Evolutionary conservation across 495 filamentous ascomycete species (phyloP).

Genomic region (Xylaria flabelliformis): DNA sequence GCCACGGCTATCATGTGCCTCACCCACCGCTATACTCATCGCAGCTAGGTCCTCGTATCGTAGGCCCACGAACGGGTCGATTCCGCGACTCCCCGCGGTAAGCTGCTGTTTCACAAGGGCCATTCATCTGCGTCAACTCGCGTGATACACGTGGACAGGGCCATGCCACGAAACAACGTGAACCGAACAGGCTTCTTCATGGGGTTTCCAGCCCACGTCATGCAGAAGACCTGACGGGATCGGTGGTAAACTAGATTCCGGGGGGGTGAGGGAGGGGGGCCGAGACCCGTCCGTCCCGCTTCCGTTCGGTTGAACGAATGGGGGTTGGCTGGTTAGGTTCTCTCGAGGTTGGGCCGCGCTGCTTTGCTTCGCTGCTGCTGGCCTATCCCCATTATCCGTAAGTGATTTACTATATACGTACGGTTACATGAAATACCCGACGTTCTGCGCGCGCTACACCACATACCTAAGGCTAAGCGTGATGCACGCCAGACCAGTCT

Average conservation of each 20-base stretch:
- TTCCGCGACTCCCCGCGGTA: constrained; percentile 16
- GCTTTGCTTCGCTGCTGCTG: neutral
- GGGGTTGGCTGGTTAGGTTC: constrained; percentile 5
- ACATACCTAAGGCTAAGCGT: constrained; percentile 11
- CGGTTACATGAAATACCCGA: neutral
- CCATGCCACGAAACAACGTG: constrained; percentile 19
- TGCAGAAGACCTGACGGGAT: constrained; percentile 3
- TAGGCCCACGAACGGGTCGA: constrained; percentile 23
- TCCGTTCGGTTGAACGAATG: neutral
- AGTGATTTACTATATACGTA: neutral
- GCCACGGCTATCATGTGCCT: neutral
- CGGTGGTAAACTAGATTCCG: constrained; percentile 1
- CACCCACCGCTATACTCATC: constrained; percentile 3
- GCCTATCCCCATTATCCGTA: neutral
- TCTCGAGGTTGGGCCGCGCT: constrained; percentile 24
- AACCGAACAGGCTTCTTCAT: neutral
- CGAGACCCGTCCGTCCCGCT: constrained; percentile 10
- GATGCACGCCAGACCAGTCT: constrained; percentile 20
- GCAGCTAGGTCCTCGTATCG: constrained; percentile 6
- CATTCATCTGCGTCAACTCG: neutral
- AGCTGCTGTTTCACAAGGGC: constrained; percentile 10
- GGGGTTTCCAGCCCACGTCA: neutral
- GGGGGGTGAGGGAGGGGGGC: neutral
- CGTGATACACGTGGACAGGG: constrained; percentile 24
- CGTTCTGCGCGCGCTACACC: neutral